Evolutionary conservation across 1,284 basidiomycete genomes (phyloP), one percentile per base, ranked within the genome.

Genomic region (Melampsora larici-populina): DNA sequence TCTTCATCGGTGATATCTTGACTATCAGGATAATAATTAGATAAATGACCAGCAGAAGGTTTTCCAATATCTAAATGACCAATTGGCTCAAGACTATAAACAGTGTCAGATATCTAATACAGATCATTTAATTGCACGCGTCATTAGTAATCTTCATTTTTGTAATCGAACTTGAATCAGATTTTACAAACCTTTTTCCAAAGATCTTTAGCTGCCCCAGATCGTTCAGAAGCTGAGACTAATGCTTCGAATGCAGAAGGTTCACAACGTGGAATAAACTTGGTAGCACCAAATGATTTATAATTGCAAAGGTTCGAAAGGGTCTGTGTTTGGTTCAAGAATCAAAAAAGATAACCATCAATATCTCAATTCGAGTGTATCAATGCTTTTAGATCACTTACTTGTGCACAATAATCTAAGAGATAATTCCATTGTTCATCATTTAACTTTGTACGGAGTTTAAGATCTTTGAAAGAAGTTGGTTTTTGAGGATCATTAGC

Each of bases 11-110:
- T 86, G 36, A 90, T 88, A 11, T 87, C 83, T 79, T 80, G 78
- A 24, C 90, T 87, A 1, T 91, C 91, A 31, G 90, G 88, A 82
- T 93, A 93, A 83, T 93, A 93, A 82, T 92, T 92, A 40, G 90
- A 91, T 68, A 92, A 82, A 79, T 93, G 91, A 0, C 92, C 92
- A 31, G 88, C 86, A 43, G 85, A 87, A 55, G 89, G 90, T 82
- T 93, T 93, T 73, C 92, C 92, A 79, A 93, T 90, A 82, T 87
- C 89, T 70, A 92, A 86, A 72, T 86, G 87, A 0, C 87, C 82
- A 81, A 91, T 89, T 1, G 92, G 91, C 24, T 84, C 82, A 18
- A 86, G 81, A 9, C 89, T 85, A 82, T 92, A 93, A 70, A 93
- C 90, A 81, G 91, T 88, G 1, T 87, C 87, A 84, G 89, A 89